Conservation (phyloP, 2,329 filamentous ascomycete genomes). For the Hymenoscyphus infarciens region DNA sequence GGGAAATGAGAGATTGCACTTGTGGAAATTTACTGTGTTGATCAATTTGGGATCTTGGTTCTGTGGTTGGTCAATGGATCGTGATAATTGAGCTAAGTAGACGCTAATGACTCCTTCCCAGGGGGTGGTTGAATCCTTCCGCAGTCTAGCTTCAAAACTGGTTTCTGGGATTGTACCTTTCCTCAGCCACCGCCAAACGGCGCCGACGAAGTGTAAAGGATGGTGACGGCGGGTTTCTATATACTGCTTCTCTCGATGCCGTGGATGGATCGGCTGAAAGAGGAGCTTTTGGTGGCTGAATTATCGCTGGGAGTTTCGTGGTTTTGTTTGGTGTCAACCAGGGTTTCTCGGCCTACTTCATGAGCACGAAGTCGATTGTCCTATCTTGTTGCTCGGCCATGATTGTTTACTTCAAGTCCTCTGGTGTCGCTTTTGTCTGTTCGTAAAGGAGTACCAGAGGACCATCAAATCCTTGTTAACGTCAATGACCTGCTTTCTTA, state of each 20-base stretch:
- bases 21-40: not conserved
- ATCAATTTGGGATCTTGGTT: not conserved
- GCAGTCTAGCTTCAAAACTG: not conserved
- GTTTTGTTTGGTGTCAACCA: slow-evolving; percentile 52
- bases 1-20: not conserved
- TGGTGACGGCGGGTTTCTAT: not conserved
- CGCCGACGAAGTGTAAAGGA: not conserved
- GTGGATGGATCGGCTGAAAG: not conserved
- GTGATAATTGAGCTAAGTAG: not conserved
- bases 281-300: not conserved
- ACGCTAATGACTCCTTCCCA: not conserved
- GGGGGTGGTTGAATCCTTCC: not conserved
- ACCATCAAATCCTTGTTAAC: slow-evolving; percentile 68
- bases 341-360: slow-evolving; percentile 67
- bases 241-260: not conserved
- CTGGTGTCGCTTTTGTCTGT: slow-evolving; percentile 65
- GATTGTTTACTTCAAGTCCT: slow-evolving; percentile 67
- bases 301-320: not conserved
- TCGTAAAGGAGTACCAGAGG: slow-evolving; percentile 65
- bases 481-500: slow-evolving; percentile 51
- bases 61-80: not conserved
- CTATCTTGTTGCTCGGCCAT: slow-evolving; percentile 50
- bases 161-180: not conserved
- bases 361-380: slow-evolving; percentile 59
- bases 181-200: not conserved